phyloP scores from a whole-genome alignment of 1,284 basidiomycete genomes.

The Ceratobasidium sp. region DNA sequence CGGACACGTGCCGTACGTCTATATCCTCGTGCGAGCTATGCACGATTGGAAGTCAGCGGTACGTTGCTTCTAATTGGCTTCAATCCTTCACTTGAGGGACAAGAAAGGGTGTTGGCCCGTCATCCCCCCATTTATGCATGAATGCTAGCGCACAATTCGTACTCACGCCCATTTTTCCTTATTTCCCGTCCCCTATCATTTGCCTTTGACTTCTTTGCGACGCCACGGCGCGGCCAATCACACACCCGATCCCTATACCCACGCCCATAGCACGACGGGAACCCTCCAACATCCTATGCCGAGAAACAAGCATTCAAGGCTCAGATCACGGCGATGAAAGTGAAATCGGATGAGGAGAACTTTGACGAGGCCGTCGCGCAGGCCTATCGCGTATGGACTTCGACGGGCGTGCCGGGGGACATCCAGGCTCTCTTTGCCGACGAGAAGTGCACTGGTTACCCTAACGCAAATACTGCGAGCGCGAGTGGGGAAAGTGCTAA shows the following conservation, averaged over 20 bases:
- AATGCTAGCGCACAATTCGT: conserved; percentile 2
- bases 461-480: conserved; percentile 53
- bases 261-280: conserved; percentile 67
- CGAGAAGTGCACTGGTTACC: conserved; percentile 56
- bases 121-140: neutral
- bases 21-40: conserved; percentile 85
- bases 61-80: conserved; percentile 50
- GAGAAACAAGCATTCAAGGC: conserved; percentile 87
- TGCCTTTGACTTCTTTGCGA: conserved; percentile 16
- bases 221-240: neutral
- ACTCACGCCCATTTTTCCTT: conserved; percentile 28
- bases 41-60: conserved; percentile 82
- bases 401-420: conserved; percentile 69
- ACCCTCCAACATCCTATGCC: conserved; percentile 67
- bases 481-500: conserved; percentile 52
- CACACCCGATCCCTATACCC: neutral
- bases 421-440: conserved; percentile 74
- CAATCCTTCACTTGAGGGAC: neutral
- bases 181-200: conserved; percentile 16
- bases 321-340: conserved; percentile 65
- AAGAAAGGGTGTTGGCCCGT: conserved; percentile 1
- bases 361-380: conserved; percentile 91
- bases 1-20: conserved; percentile 85
- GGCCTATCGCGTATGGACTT: conserved; percentile 78
- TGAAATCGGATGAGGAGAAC: conserved; percentile 91